phyloP scores from a whole-genome alignment of 176 grass and related monocot species.

The Carex kokanica region DNA sequence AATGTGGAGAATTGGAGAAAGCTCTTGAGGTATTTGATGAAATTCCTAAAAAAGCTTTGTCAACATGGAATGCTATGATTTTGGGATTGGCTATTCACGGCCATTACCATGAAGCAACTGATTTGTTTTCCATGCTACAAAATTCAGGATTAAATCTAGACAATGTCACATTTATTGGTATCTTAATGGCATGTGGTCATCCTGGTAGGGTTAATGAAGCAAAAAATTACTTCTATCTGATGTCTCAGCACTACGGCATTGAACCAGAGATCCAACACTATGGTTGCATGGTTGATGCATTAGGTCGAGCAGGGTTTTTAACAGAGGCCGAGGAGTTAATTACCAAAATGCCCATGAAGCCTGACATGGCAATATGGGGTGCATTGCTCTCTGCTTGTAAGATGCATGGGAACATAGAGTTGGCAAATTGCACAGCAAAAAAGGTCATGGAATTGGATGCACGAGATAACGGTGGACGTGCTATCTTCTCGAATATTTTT shows the following conservation, averaged over 20 bases:
- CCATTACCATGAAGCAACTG: slow-evolving; percentile 27
- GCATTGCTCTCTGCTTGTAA: slow-evolving; percentile 64
- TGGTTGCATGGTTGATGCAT: slow-evolving; percentile 58
- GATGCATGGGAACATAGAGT: slow-evolving; percentile 36
- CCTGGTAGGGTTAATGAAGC: slow-evolving; percentile 50
- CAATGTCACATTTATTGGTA: slow-evolving; percentile 59
- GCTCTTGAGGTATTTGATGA: slow-evolving; percentile 49
- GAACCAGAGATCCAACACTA: slow-evolving; percentile 60
- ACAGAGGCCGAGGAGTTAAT: slow-evolving; percentile 56
- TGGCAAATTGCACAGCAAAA: slow-evolving; percentile 34
- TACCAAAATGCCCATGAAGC: slow-evolving; percentile 48
- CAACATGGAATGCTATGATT: slow-evolving; percentile 77
- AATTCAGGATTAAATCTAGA: slow-evolving; percentile 30
- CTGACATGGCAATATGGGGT: slow-evolving; percentile 57
- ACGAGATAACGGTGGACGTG: slow-evolving; percentile 39
- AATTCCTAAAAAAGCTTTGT: slow-evolving; percentile 32
- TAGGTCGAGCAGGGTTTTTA: slow-evolving; percentile 48
- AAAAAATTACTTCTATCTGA: slow-evolving; percentile 39
- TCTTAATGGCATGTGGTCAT: slow-evolving; percentile 57
- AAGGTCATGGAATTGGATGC: slow-evolving; percentile 41
- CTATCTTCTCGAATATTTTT: slow-evolving; percentile 41
- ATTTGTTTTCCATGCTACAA: slow-evolving; percentile 43
- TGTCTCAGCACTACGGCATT: slow-evolving; percentile 33
- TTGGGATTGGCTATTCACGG: slow-evolving; percentile 55
- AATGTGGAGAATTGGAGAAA: slow-evolving; percentile 43